These are phyloP conservation scores for Allantophomopsis lycopodina DNA, from an alignment of 2,329 filamentous ascomycete genomes.

Conservation along the genomic window DNA sequence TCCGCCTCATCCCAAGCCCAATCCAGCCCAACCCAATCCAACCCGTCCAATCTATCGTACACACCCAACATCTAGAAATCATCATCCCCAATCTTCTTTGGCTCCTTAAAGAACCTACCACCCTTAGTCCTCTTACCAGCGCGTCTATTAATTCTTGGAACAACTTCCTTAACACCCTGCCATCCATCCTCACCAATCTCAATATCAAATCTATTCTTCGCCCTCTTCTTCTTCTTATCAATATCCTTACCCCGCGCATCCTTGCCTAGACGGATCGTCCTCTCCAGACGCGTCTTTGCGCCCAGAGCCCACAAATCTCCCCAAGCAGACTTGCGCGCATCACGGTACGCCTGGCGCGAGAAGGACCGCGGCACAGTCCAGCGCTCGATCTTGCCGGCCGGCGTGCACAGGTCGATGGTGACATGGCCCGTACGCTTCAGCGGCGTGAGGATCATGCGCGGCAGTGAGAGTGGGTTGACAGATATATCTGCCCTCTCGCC, in stretches of 20 bases:
- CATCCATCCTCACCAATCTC: slow-evolving; percentile 17
- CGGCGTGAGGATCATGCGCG: slow-evolving; percentile 64
- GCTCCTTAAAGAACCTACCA: slow-evolving; percentile 19
- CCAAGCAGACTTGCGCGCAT: slow-evolving; percentile 82
- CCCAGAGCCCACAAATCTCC: slow-evolving; percentile 93
- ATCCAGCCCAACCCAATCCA: too few relatives aligned
- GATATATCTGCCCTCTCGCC: slow-evolving; percentile 10
- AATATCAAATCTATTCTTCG: slow-evolving; percentile 25
- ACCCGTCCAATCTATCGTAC: too few relatives aligned
- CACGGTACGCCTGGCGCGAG: slow-evolving; percentile 72
- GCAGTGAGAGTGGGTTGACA: slow-evolving; percentile 52
- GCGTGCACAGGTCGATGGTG: slow-evolving; percentile 81
- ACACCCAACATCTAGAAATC: slow-evolving; percentile 5
- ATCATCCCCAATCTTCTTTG: slow-evolving; percentile 17
- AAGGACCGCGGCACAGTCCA: slow-evolving; percentile 85
- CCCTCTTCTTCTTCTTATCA: slow-evolving; percentile 23
- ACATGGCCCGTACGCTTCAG: slow-evolving; percentile 84
- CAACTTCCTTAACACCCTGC: slow-evolving; percentile 11
- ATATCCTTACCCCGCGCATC: slow-evolving; percentile 17
- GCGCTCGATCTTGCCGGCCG: slow-evolving; percentile 71
- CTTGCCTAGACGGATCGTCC: slow-evolving; percentile 46
- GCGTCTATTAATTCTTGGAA: neutral
- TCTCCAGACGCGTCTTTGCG: slow-evolving; percentile 65
- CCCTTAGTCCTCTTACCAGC: slow-evolving; percentile 19
- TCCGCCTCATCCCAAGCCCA: too few relatives aligned